These are phyloP conservation scores for Diversispora epigaea DNA, from an alignment of 192 early-diverging fungal species.

Conservation along the genomic window DNA sequence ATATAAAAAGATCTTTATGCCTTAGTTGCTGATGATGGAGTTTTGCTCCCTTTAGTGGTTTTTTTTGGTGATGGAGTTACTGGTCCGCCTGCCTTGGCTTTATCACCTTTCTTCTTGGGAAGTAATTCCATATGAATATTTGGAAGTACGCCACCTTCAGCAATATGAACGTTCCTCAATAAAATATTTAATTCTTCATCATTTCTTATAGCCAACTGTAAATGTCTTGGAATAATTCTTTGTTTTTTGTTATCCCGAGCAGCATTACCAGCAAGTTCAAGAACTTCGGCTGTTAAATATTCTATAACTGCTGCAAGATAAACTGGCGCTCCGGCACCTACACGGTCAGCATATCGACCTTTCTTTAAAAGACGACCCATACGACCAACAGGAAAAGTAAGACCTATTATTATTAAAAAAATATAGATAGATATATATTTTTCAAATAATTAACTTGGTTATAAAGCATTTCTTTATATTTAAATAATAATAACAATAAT, in stretches of 20 bases:
- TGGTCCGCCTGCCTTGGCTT: background rate
- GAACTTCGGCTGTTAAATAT: constrained; percentile 39
- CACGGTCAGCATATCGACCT: constrained; percentile 42
- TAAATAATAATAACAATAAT: background rate
- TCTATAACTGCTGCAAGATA: constrained; percentile 39
- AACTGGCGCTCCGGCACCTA: constrained; percentile 41
- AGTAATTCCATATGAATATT: constrained; percentile 40
- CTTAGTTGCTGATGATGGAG: background rate
- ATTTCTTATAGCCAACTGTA: constrained; percentile 43
- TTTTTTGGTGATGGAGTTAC: constrained; percentile 1
- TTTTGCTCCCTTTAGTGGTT: constrained; percentile 8
- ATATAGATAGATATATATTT: too few relatives aligned
- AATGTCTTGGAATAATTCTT: constrained; percentile 43
- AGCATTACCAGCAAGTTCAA: constrained; percentile 41
- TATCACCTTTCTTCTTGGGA: constrained; percentile 38
- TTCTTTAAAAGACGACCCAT: constrained; percentile 40
- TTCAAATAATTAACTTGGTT: too few relatives aligned
- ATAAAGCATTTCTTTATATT: too few relatives aligned
- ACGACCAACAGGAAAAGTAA: constrained; percentile 39
- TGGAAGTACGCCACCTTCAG: constrained; percentile 44
- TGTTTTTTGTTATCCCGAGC: constrained; percentile 43
- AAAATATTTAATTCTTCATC: constrained; percentile 45
- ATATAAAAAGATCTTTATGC: constrained; percentile 1
- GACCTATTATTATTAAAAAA: too few relatives aligned
- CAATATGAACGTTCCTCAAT: constrained; percentile 39